Percentiles rank a stretch among this genome's conserved stretches.
Evolutionary conservation across 257 asterid species (phyloP).

Genomic region (Handroanthus guayacan): DNA sequence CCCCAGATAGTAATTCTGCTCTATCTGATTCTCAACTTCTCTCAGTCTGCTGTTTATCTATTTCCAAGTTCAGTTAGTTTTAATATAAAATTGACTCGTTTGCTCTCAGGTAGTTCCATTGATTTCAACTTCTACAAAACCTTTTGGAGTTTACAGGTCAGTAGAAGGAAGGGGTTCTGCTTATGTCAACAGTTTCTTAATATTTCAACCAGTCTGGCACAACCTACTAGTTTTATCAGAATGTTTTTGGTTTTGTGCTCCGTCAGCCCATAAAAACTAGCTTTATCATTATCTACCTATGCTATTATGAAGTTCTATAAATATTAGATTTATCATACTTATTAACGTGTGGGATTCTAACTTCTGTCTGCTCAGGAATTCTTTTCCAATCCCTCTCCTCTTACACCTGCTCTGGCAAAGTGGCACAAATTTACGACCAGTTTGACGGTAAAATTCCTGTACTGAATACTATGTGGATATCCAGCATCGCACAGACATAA

Average conservation of each 20-base stretch:
- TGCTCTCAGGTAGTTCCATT: conserved; percentile 79
- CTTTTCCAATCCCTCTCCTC: conserved; percentile 87
- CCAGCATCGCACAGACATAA: neutral
- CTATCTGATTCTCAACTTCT: conserved; percentile 26
- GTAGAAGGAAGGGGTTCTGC: conserved; percentile 37
- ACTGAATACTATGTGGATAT: conserved; percentile 19
- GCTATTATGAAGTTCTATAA: neutral
- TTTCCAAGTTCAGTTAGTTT: conserved; percentile 28
- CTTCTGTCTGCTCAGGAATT: conserved; percentile 63
- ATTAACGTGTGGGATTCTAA: conserved; percentile 31
- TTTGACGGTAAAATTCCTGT: conserved; percentile 59
- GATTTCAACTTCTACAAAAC: conserved; percentile 97
- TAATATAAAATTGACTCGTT: conserved; percentile 34
- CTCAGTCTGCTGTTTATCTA: neutral
- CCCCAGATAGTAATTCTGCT: conserved; percentile 72
- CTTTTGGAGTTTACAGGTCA: conserved; percentile 98
- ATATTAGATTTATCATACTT: neutral
- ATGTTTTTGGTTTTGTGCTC: conserved; percentile 15
- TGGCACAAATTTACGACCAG: conserved; percentile 90
- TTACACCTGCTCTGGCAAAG: conserved; percentile 71
- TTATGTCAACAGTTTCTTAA: conserved; percentile 13
- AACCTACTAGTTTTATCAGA: conserved; percentile 16
- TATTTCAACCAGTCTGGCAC: neutral
- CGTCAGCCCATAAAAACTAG: neutral
- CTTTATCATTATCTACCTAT: conserved; percentile 15